Base-by-base conservation (phyloP, 108 stramenopile genomes). In the Fistulifera solaris region DNA sequence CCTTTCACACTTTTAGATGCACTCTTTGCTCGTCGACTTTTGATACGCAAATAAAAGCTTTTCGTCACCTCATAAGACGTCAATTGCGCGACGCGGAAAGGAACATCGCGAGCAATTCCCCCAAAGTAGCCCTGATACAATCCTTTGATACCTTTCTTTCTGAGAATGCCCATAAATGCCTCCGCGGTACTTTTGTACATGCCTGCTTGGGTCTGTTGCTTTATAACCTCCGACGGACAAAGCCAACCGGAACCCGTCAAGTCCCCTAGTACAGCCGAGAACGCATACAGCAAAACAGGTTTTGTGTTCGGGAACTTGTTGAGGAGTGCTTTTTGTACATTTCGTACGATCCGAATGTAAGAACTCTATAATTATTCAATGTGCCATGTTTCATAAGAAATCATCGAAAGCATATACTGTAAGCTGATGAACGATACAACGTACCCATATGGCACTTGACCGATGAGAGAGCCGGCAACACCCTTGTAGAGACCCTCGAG, bases 281-380 rank as follows among this genome's bases (percentile, higher is more conserved):
- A 21, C 5, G 80, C 80, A 54, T 80, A 82, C 18, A 76, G 52
- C 27, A 81, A 66, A 17, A 76, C 71, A 1, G 78, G 80, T 27
- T 68, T 73, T 6, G 60, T 45, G 13, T 56, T 50, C 14, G 87
- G 83, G 53, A 84, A 78, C n/a, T 53, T 61, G 16, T 59, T 39
- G 11, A 69, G 48, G 23, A 87, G 53, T n/a, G 67, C 54, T 42
- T 70, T 62, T 87, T 87, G 81, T 87, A 87, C 48, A 85, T 71
- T 74, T 89, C 87, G 66, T 89, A 89, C 10, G 77, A 74, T 14
- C 87, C 87, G 62, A 89, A 89, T 10, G 83, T 84, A 11, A 89
- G 52, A 8, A 88, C 82, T 14, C 68, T 69, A 39, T 14, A 48
- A 35, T 35, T 35, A 35, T 35, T 6, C 31, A 35, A 35, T 35